A percentile compares a stretch with the other conserved stretches of the same genome.
phyloP scores from a whole-genome alignment of 2,329 filamentous ascomycete genomes.

The Aspergillus ibericus region DNA sequence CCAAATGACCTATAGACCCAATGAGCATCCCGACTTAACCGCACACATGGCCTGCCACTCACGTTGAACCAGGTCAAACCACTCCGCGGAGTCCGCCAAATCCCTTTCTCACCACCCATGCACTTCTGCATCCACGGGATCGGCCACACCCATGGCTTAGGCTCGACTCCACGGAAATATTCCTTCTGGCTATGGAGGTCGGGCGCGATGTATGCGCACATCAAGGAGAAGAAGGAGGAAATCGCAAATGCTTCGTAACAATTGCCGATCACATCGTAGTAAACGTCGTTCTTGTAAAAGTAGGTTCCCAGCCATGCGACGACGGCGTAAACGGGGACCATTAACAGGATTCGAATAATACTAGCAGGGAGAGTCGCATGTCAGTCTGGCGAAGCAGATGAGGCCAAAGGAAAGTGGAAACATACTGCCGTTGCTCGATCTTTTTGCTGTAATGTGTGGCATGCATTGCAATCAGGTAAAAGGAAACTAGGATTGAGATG shows the following conservation, averaged over 20 bases:
- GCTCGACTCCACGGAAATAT: slow-evolving; percentile 69
- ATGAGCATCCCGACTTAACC: not conserved
- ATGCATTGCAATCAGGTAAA: slow-evolving; percentile 58
- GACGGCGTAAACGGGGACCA: slow-evolving; percentile 78
- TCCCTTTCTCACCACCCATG: slow-evolving; percentile 67
- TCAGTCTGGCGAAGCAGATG: slow-evolving; percentile 5
- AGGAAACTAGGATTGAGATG: slow-evolving; percentile 52
- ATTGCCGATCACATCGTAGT: slow-evolving; percentile 77
- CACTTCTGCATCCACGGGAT: slow-evolving; percentile 69
- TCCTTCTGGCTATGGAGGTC: slow-evolving; percentile 78
- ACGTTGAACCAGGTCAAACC: slow-evolving; percentile 89
- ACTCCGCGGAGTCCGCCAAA: slow-evolving; percentile 72
- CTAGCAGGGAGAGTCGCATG: slow-evolving; percentile 39
- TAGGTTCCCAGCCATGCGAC: slow-evolving; percentile 72
- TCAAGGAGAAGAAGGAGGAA: slow-evolving; percentile 77
- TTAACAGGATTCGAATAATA: slow-evolving; percentile 84
- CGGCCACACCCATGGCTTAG: slow-evolving; percentile 74
- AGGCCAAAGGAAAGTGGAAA: not conserved
- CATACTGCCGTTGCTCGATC: slow-evolving; percentile 60
- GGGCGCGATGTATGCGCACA: slow-evolving; percentile 78
- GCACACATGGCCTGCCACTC: slow-evolving; percentile 7
- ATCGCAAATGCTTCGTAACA: slow-evolving; percentile 91
- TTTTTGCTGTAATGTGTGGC: slow-evolving; percentile 61
- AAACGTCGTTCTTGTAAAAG: slow-evolving; percentile 75
- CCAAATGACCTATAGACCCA: slow-evolving; percentile 56